Evolutionary conservation across 2,329 filamentous ascomycete genomes (phyloP), one percentile per base, ranked within the genome.

Genomic region (Fusarium coffeatum): DNA sequence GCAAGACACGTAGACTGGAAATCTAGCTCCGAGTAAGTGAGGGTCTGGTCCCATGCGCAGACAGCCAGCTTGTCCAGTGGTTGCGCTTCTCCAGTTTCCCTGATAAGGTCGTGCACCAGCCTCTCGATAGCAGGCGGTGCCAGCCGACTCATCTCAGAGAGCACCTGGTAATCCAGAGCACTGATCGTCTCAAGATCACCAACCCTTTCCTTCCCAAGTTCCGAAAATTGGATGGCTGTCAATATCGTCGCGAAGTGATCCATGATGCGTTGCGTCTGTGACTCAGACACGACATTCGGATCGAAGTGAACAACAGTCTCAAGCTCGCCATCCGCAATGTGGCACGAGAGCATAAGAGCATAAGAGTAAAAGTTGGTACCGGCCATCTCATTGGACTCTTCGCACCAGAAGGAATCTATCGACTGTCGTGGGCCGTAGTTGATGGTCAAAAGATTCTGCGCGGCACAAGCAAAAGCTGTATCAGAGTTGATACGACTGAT

Each of bases 1-100:
- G 66, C 32, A 18, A 69, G 66, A 15, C 7, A 8, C 2, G 48
- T 55, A 0, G 66, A 66, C 6, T 55, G 43, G 13, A 8, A 22
- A 10, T 63, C 78, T 7, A 84, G 73, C 16, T 84, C 78, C 28
- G 68, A 49, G 54, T 83, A 84, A 3, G 81, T 82, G 43, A 83
- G 79, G 22, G 60, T 67, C 7, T 79, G 79, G 53, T 84, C 83
- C 82, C 81, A 84, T 2, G 82, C 79, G 47, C 78, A 72, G 12
- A 84, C 37, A 8, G 60, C 59, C 30, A 48, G 5, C 20, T 72
- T 63, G 12, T 69, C 57, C 5, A 42, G 40, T 4, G 42, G 8
- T 34, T 73, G 59, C 4, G 15, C 20, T 2, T 16, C 0, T 11
- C 28, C 41, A 16, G 30, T 30, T 2, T n/a, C 23, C 20, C 23